These are phyloP conservation scores for Botryotinia convoluta DNA, from an alignment of 2,329 filamentous ascomycete genomes.

Conservation along the genomic window DNA sequence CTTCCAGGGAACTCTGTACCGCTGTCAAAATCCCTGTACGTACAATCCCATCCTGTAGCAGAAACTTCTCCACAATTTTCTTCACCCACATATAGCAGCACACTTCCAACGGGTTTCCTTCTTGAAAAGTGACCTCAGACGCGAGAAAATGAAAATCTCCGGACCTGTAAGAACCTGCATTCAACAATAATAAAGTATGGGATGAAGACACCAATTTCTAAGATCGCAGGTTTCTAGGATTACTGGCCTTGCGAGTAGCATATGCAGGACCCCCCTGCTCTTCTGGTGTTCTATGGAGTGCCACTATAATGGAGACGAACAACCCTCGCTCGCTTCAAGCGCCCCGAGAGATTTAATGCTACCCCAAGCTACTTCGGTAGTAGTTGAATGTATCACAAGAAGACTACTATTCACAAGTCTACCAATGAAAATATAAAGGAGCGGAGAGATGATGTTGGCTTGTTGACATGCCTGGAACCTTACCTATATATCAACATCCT, in stretches of 20 bases:
- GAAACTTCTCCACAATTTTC: not conserved
- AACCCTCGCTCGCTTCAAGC: not conserved
- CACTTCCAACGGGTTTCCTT: not conserved
- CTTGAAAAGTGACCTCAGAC: not conserved
- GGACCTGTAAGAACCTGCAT: not conserved
- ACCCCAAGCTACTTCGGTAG: not conserved
- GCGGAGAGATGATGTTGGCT: not conserved
- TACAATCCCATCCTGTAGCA: not conserved
- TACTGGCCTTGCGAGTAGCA: not conserved
- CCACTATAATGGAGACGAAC: not conserved
- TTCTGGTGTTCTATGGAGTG: not conserved
- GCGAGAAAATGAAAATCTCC: not conserved
- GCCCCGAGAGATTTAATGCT: not conserved
- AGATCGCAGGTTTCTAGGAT: not conserved
- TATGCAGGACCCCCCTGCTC: not conserved
- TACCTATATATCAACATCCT: not conserved
- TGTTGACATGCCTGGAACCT: not conserved
- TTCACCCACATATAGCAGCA: not conserved
- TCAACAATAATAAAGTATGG: not conserved
- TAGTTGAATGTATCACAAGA: not conserved
- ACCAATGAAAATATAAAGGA: not conserved
- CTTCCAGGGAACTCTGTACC: not conserved
- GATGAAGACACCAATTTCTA: not conserved
- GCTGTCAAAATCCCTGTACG: not conserved
- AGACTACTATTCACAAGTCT: not conserved